Base-by-base conservation (phyloP, 1,284 basidiomycete species). In the Apiotrichum domesticum region DNA sequence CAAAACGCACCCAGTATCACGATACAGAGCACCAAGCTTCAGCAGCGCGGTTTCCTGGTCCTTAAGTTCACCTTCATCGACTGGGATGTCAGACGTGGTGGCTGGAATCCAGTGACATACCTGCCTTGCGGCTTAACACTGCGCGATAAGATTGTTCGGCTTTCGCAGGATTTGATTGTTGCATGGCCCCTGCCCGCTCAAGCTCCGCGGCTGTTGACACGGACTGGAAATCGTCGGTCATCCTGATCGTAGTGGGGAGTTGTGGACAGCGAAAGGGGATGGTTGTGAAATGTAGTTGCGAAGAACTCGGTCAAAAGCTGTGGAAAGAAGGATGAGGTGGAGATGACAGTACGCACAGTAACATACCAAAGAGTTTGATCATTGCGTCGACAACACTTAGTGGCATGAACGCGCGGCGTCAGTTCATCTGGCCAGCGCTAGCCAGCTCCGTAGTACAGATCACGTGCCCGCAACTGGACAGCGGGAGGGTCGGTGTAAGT, bases 31-130 rank as follows among this genome's bases (percentile, higher is more conserved):
- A 2, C 92, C 94, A 2, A 98, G 85, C 66, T 87, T 88, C 32
- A 93, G 79, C 48, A 98, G 80, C 2, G 94, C 92, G 0, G 81
- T 79, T 73, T 97, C 94, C 75, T 97, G 92, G 68, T 92, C 85
- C 50, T 87, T 79, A 7, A 93, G 79, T 32, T 78, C 80, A 55
- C 83, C 81, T 21, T 88, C 84, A 63, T 82, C 78, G 4, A 57
- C 74, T 78, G n/a, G 21, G 37, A 10, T 8, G 35, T 59, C 42
- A 57, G 48, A 47, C n/a, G 4, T 5, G 3, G 42, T n/a, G 29
- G 21, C 14, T 5, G 7, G 33, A 13, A 1, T 3, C 6, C 6
- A 15, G 29, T 14, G 9, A 33, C 15, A 61, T n/a, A 76, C 73
- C 62, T 14, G 71, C 67, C 55, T 71, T 69, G 54, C 58, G 53